Evolutionary conservation across 202 grass and related monocot genomes (phyloP), one percentile per base, ranked within the genome.

Genomic region (Eragrostis tef): DNA sequence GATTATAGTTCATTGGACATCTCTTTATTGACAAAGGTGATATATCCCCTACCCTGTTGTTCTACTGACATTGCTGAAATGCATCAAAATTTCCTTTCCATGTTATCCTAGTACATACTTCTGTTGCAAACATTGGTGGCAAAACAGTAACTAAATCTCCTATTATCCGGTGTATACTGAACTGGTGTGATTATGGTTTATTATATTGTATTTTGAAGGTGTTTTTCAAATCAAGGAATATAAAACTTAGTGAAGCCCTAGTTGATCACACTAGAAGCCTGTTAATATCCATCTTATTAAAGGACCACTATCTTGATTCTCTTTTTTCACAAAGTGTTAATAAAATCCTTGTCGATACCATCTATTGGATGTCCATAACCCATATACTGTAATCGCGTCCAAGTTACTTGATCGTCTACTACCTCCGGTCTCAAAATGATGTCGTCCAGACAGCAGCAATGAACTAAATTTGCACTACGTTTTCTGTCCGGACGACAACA

Each of bases 1-100:
- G 95, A 94, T 22, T 98, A 91, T 79, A 94, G 64, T 73, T 98
- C 92, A 73, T 88, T 98, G 88, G 95, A 98, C 77, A 93, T 98
- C 80, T 85, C 84, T 83, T 90, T 98, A 83, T 80, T 98, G 41
- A 88, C 89, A 41, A 91, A 98, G 95, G 95, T 98, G 59, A 69
- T 64, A 9, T 67, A 43, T 56, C 12, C 21, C 43, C 27, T 81
- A 72, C 75, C 80, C 69, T 45, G 71, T 53, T 85, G n/a, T 11
- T 71, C 9, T 56, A 64, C 45, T 61, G 52, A 47, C 31, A 34
- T 19, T 53, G 80, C 7, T 25, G 36, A n/a, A 47, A 77, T 63
- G 56, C 75, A 80, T 80, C 9, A 7, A 88, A 75, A 47, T 51
- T 65, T 70, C 45, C 76, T 12, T 79, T 61, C n/a, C 59, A 36